Percentiles rank a stretch among this genome's conserved stretches.
phyloP scores from a whole-genome alignment of 2,329 filamentous ascomycete species.

The Monilinia polystroma region DNA sequence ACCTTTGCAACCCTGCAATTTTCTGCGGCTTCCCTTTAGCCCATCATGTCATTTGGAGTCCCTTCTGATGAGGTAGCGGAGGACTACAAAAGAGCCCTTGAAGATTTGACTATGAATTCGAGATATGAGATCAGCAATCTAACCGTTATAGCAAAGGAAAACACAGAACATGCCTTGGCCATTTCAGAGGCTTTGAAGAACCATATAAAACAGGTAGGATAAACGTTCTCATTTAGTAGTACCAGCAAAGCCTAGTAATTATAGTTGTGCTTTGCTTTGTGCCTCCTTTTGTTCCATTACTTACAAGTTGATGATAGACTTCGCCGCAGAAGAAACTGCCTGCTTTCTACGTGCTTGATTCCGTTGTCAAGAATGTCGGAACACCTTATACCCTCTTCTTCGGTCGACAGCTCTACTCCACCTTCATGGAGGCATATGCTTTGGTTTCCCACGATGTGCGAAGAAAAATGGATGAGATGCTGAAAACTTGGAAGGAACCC shows the following conservation, averaged over 20 bases:
- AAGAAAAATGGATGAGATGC: constrained; percentile 92
- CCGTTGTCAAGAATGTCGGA: constrained; percentile 97
- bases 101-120: constrained; percentile 87
- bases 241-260: constrained; percentile 28
- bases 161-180: constrained; percentile 89
- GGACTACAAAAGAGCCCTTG: constrained; percentile 90
- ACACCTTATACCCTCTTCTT: constrained; percentile 97
- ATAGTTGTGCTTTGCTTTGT: constrained; percentile 28
- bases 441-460: constrained; percentile 80
- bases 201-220: constrained; percentile 89
- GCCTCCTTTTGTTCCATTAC: constrained; percentile 32
- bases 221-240: constrained; percentile 35
- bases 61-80: constrained; percentile 80
- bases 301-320: constrained; percentile 55
- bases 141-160: constrained; percentile 96
- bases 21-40: constrained; percentile 35
- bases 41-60: constrained; percentile 61
- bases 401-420: constrained; percentile 84
- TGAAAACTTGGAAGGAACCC: constrained; percentile 97
- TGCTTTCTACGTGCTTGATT: constrained; percentile 96
- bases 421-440: constrained; percentile 95
- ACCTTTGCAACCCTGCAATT: constrained; percentile 31
- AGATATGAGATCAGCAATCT: constrained; percentile 95
- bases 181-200: constrained; percentile 89
- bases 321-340: constrained; percentile 87